Percentiles rank a stretch among this genome's conserved stretches.
Conservation (phyloP, 2,329 filamentous ascomycete genomes). For the Botryotinia calthae region DNA sequence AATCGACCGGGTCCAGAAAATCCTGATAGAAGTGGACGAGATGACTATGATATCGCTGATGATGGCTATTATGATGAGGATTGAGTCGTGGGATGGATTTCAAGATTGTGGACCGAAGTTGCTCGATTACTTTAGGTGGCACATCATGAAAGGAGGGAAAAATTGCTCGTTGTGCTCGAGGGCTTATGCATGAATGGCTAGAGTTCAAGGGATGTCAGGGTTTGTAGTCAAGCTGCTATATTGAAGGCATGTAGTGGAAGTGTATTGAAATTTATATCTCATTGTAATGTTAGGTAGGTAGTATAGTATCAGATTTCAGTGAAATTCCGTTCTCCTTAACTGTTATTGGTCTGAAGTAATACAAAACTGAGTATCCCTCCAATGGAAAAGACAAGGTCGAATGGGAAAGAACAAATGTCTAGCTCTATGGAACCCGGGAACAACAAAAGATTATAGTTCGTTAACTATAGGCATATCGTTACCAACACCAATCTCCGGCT, state of each 20-base stretch:
- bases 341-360: not conserved
- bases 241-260: not conserved
- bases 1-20: no score
- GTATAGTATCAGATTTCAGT: not conserved
- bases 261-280: not conserved
- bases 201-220: not conserved
- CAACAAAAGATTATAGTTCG: not conserved
- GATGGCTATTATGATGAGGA: not conserved
- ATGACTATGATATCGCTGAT: not conserved
- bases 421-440: not conserved
- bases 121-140: not conserved
- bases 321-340: not conserved
- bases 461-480: conserved; percentile 3
- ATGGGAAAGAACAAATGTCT: not conserved
- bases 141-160: not conserved
- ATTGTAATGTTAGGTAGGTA: not conserved
- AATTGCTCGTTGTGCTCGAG: not conserved
- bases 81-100: not conserved
- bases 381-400: not conserved
- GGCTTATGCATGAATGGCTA: not conserved
- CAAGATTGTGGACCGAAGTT: not conserved
- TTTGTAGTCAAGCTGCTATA: not conserved
- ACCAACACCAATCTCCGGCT: not conserved
- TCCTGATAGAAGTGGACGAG: not conserved
- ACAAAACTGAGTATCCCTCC: not conserved